phyloP scores from a whole-genome alignment of 768 basidiomycete species.

The Pulveroboletus sp. region DNA sequence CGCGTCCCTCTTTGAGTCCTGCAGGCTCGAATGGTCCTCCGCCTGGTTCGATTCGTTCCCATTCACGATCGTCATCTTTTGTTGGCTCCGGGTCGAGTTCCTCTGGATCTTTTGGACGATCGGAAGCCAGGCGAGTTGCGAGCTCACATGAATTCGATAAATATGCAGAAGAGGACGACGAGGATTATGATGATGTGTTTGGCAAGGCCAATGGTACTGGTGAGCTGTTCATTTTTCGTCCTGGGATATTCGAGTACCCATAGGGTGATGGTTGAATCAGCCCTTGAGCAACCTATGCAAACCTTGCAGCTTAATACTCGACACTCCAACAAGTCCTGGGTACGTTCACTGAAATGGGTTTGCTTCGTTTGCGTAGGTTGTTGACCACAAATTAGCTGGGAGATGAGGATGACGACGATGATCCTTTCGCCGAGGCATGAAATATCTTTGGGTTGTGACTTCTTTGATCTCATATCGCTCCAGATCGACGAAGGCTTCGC shows the following conservation, averaged over 20 bases:
- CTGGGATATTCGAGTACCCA: background rate
- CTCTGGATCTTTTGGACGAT: slow-evolving; percentile 57
- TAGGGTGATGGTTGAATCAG: slow-evolving; percentile 29
- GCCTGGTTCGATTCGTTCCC: slow-evolving; percentile 35
- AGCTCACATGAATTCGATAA: slow-evolving; percentile 70
- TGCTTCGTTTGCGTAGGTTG: background rate
- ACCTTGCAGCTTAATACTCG: slow-evolving; percentile 82
- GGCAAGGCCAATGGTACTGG: slow-evolving; percentile 67
- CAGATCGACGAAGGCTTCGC: slow-evolving; percentile 92
- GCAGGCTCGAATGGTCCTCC: slow-evolving; percentile 26
- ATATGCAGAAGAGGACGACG: slow-evolving; percentile 83
- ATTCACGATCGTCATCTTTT: slow-evolving; percentile 58
- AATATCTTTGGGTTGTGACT: background rate
- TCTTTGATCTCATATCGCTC: slow-evolving; percentile 2
- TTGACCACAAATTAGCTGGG: slow-evolving; percentile 46
- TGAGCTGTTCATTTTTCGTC: slow-evolving; percentile 35
- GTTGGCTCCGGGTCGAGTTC: slow-evolving; percentile 37
- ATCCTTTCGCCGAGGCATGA: slow-evolving; percentile 90
- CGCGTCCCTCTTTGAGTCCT: slow-evolving; percentile 51
- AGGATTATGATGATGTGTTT: slow-evolving; percentile 96
- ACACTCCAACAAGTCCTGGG: slow-evolving; percentile 89
- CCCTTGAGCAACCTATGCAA: slow-evolving; percentile 56
- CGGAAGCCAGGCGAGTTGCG: slow-evolving; percentile 52
- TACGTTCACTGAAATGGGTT: slow-evolving; percentile 27
- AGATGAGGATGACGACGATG: slow-evolving; percentile 85